A percentile compares a stretch with the other conserved stretches of the same genome.
These are phyloP conservation scores for Sarcocystis neurona DNA, from an alignment of 169 alveolate species.

Conservation along the genomic window DNA sequence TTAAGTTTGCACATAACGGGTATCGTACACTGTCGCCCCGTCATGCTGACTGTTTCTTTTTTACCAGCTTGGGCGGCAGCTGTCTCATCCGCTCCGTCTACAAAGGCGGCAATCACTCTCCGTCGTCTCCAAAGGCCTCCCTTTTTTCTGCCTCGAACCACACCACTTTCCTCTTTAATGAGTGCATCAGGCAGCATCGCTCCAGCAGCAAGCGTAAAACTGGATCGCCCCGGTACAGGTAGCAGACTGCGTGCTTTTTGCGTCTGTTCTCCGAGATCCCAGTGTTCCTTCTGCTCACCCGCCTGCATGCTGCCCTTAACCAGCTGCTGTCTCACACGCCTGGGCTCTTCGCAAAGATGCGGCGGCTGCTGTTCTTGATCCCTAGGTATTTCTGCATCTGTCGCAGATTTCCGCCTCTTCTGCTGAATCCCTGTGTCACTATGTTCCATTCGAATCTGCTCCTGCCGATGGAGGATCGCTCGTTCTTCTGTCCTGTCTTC, in stretches of 20 bases:
- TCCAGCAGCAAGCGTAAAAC: no score
- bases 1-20: no score
- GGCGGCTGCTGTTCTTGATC: background rate
- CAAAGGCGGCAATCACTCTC: constrained; percentile 52
- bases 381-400: no score
- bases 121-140: constrained; percentile 55
- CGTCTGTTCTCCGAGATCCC: background rate
- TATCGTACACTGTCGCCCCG: no score
- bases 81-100: constrained; percentile 19
- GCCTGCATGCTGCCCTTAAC: background rate
- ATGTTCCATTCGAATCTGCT: no score
- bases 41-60: no score
- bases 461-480: no score
- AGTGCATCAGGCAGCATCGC: no score
- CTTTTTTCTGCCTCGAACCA: constrained; percentile 33
- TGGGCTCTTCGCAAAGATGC: background rate
- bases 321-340: background rate
- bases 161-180: no score
- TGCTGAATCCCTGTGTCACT: no score
- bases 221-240: no score
- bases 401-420: no score
- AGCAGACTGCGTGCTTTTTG: background rate
- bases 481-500: background rate
- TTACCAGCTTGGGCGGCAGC: constrained; percentile 48
- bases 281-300: background rate